phyloP scores from a whole-genome alignment of 306 rosid genomes.

The Begonia peltatifolia region DNA sequence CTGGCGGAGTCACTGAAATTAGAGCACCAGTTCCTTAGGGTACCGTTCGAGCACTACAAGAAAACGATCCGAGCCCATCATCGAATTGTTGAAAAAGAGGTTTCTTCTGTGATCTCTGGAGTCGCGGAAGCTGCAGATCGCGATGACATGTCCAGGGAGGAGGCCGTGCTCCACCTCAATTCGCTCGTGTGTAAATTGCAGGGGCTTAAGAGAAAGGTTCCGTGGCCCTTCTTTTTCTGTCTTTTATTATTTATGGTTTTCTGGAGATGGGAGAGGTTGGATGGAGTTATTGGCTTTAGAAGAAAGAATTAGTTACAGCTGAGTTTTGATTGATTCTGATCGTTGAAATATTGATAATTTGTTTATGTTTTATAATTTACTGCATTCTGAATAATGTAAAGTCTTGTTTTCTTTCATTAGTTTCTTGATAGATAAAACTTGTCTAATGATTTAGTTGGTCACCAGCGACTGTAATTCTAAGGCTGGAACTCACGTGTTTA shows the following conservation, averaged over 20 bases:
- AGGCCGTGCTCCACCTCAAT: slow-evolving; percentile 60
- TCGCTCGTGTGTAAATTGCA: slow-evolving; percentile 78
- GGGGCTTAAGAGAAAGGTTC: slow-evolving; percentile 82
- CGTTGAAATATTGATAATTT: too few relatives aligned
- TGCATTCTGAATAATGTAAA: too few relatives aligned
- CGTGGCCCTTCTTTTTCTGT: slow-evolving; percentile 13
- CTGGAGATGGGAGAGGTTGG: not conserved
- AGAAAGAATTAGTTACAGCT: not conserved
- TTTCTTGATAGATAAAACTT: too few relatives aligned
- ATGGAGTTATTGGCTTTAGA: not conserved
- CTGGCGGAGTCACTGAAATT: slow-evolving; percentile 64
- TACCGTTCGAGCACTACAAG: slow-evolving; percentile 97
- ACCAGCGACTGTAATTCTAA: too few relatives aligned
- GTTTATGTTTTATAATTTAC: too few relatives aligned
- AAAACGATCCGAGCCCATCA: slow-evolving; percentile 87
- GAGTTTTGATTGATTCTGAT: too few relatives aligned
- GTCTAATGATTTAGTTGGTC: too few relatives aligned
- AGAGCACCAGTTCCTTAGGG: slow-evolving; percentile 89
- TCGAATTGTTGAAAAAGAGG: slow-evolving; percentile 70
- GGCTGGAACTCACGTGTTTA: not conserved
- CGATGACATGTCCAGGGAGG: slow-evolving; percentile 32
- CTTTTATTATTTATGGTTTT: too few relatives aligned
- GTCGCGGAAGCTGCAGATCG: slow-evolving; percentile 40
- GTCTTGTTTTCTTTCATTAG: too few relatives aligned
- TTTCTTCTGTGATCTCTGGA: slow-evolving; percentile 60